A percentile compares a stretch with the other conserved stretches of the same genome.
Conservation (phyloP, 2,329 filamentous ascomycete genomes). For the Teratosphaeria gauchensis region DNA sequence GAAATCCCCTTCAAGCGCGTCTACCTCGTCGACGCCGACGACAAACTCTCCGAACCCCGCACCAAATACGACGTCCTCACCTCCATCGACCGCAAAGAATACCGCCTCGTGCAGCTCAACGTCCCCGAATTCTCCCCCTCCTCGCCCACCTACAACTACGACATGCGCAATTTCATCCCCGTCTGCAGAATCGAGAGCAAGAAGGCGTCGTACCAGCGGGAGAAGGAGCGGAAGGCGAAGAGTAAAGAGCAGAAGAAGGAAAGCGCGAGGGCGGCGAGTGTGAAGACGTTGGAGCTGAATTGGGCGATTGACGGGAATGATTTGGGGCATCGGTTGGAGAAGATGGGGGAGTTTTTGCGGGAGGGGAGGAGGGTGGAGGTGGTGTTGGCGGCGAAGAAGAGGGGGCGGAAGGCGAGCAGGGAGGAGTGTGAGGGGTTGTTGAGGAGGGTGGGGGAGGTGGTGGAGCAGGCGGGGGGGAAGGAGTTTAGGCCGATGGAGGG, state of each 20-base stretch:
- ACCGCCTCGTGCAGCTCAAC: constrained; percentile 43
- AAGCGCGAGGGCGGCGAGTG: constrained; percentile 34
- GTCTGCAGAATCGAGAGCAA: constrained; percentile 65
- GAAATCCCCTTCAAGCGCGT: constrained; percentile 39
- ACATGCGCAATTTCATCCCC: constrained; percentile 39
- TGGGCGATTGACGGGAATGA: constrained; percentile 78
- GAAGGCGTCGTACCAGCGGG: constrained; percentile 37
- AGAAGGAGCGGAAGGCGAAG: constrained; percentile 33
- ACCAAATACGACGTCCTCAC: constrained; percentile 30
- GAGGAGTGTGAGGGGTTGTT: constrained; percentile 56
- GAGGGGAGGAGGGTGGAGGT: constrained; percentile 72
- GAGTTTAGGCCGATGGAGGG: constrained; percentile 41
- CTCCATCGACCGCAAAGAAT: constrained; percentile 37
- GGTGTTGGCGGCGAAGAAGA: constrained; percentile 57
- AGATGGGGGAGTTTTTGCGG: constrained; percentile 57
- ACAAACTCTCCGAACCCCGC: constrained; percentile 27
- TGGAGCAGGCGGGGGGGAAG: constrained; percentile 36
- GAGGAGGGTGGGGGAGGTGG: constrained; percentile 37
- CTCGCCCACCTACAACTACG: not conserved
- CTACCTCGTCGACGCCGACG: constrained; percentile 32
- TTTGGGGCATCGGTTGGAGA: constrained; percentile 59
- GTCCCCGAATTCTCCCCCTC: not conserved
- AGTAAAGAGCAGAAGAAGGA: constrained; percentile 37
- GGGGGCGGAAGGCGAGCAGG: constrained; percentile 48
- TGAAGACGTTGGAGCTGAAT: constrained; percentile 78